A percentile compares a stretch with the other conserved stretches of the same genome.
These are phyloP conservation scores for Pleurotus ostreatus DNA, from an alignment of 768 basidiomycete species.

Conservation along the genomic window DNA sequence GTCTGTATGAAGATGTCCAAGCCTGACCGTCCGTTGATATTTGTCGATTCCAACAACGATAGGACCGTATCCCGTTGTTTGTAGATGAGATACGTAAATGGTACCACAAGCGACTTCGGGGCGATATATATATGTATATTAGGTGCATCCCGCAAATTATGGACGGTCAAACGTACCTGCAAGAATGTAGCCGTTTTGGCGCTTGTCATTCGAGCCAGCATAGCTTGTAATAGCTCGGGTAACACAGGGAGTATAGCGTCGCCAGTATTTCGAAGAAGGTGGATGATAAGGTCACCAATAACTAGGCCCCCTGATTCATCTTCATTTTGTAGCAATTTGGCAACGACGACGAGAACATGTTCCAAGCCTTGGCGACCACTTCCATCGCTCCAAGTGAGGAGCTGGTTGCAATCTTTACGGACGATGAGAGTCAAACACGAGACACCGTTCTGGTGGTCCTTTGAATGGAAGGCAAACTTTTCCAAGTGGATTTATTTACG, in stretches of 20 bases:
- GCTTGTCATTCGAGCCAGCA: slow-evolving; percentile 74
- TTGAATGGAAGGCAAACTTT: background rate
- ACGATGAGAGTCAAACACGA: slow-evolving; percentile 78
- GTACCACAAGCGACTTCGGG: slow-evolving; percentile 77
- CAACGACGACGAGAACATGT: slow-evolving; percentile 70
- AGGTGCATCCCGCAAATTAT: too few species aligned
- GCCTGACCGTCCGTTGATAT: slow-evolving; percentile 54
- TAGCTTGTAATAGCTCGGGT: slow-evolving; percentile 80
- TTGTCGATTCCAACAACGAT: slow-evolving; percentile 66
- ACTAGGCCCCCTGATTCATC: slow-evolving; percentile 92
- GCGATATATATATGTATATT: too few species aligned
- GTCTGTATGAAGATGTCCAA: slow-evolving; percentile 87
- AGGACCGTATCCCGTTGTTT: slow-evolving; percentile 82
- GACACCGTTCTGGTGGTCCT: slow-evolving; percentile 64
- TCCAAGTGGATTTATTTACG: background rate
- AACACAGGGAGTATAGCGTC: slow-evolving; percentile 79
- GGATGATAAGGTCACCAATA: slow-evolving; percentile 93
- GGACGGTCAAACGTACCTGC: slow-evolving; percentile 48
- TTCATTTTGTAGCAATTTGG: slow-evolving; percentile 68
- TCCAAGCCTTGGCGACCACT: slow-evolving; percentile 74
- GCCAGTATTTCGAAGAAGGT: slow-evolving; percentile 82
- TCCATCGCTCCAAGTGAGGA: slow-evolving; percentile 70
- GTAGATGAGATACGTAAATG: slow-evolving; percentile 91
- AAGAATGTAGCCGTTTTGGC: slow-evolving; percentile 91
- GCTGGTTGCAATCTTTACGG: slow-evolving; percentile 81